Percentiles rank a stretch among this genome's conserved stretches.
These are phyloP conservation scores for Stachybotrys chlorohalonatus DNA, from an alignment of 2,329 filamentous ascomycete species.

Conservation along the genomic window DNA sequence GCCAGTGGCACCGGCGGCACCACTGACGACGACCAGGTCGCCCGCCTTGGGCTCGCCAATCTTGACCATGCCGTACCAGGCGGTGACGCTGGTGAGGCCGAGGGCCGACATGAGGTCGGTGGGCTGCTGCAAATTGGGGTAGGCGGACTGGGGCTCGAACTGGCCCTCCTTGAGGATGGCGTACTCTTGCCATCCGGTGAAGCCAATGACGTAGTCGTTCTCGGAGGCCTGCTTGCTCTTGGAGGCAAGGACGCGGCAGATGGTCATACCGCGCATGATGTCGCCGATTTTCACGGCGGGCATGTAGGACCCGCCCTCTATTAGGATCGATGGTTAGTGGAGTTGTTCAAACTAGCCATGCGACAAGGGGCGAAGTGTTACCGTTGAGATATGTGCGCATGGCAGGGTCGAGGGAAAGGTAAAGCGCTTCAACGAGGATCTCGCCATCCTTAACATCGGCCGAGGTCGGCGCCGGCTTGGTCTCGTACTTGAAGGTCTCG, in stretches of 20 bases:
- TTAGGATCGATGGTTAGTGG: neutral
- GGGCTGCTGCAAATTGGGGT: constrained; percentile 30
- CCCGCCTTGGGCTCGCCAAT: constrained; percentile 59
- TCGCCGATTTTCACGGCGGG: constrained; percentile 60
- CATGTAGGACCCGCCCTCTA: constrained; percentile 49
- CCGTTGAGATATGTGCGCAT: constrained; percentile 65
- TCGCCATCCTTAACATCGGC: constrained; percentile 53
- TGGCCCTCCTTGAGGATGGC: constrained; percentile 46
- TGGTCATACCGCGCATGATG: constrained; percentile 55
- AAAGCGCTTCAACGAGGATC: constrained; percentile 51
- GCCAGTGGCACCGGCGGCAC: constrained; percentile 70
- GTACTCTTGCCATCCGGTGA: constrained; percentile 58
- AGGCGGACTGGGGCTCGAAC: constrained; percentile 28
- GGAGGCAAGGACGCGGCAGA: constrained; percentile 53
- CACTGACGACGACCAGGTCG: constrained; percentile 69
- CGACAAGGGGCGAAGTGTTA: constrained; percentile 10
- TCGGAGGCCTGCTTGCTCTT: constrained; percentile 44
- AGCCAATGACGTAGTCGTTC: constrained; percentile 48
- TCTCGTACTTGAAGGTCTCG: constrained; percentile 51
- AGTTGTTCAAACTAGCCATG: neutral
- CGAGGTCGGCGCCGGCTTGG: constrained; percentile 38
- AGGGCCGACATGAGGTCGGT: constrained; percentile 55
- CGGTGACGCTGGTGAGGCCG: constrained; percentile 63
- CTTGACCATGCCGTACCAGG: constrained; percentile 65
- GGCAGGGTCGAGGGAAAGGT: constrained; percentile 64